Evolutionary conservation across 257 asterid genomes (phyloP).

Genomic region (Solanum boliviense): DNA sequence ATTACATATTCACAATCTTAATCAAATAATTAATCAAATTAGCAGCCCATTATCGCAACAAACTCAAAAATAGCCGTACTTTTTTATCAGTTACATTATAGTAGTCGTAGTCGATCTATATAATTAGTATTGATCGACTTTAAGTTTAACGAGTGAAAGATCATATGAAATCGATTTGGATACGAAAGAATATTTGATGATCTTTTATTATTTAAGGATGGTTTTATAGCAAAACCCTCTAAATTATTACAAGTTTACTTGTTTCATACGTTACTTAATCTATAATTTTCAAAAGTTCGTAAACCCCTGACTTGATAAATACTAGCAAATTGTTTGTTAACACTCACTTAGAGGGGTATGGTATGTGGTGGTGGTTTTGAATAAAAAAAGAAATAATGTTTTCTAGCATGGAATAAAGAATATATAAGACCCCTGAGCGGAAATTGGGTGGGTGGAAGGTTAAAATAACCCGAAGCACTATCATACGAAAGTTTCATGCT

Average conservation of each 20-base stretch:
- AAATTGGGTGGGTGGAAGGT: neutral
- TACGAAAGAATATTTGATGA: neutral
- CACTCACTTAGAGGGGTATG: neutral
- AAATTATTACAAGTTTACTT: neutral
- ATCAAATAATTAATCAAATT: neutral
- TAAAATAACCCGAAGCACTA: neutral
- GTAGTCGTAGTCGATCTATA: neutral
- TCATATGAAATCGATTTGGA: neutral
- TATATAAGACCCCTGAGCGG: fast-evolving
- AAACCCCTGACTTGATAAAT: neutral
- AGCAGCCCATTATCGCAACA: neutral
- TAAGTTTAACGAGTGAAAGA: neutral
- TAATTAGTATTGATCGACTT: neutral
- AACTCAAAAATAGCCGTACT: neutral
- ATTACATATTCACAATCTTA: neutral
- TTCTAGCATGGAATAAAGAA: neutral
- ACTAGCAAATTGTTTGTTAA: neutral
- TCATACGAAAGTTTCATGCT: neutral
- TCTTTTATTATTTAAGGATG: neutral
- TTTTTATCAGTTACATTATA: neutral
- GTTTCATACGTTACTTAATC: neutral
- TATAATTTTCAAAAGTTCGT: neutral
- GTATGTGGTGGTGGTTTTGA: neutral
- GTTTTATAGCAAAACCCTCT: neutral
- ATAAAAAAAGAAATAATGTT: neutral